Conservation (phyloP, 2,329 filamentous ascomycete genomes). For the Ascochyta fabae region DNA sequence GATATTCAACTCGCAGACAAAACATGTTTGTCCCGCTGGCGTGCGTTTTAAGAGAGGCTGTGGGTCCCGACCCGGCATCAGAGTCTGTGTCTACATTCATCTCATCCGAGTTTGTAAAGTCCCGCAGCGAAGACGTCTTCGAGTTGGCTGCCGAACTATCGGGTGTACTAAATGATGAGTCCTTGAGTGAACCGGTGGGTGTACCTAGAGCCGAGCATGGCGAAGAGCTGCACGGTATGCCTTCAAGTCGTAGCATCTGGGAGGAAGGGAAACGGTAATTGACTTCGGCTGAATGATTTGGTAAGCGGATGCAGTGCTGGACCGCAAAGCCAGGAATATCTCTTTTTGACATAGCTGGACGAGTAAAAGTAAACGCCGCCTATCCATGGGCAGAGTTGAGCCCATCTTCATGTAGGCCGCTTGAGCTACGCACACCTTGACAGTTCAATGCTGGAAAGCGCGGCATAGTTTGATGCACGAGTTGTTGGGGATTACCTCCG, state of each 20-base stretch:
- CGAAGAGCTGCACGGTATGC: neutral
- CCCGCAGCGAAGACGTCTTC: neutral
- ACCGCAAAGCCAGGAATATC: neutral
- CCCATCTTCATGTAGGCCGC: neutral
- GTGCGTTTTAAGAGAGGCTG: neutral
- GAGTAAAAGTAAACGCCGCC: neutral
- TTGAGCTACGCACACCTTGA: neutral
- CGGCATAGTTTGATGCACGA: neutral
- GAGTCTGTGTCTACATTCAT: neutral
- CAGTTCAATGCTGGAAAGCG: neutral
- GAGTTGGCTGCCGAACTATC: neutral
- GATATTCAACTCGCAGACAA: too few relatives aligned
- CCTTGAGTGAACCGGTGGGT: neutral
- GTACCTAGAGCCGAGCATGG: neutral
- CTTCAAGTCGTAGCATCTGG: neutral
- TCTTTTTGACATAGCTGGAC: neutral
- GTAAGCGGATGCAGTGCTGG: neutral
- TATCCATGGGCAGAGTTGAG: neutral
- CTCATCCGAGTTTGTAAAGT: neutral
- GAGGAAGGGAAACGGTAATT: neutral
- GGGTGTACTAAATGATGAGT: neutral
- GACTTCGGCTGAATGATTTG: neutral
- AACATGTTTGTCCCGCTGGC: neutral
- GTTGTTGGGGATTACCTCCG: neutral
- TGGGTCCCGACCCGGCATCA: neutral